Evolutionary conservation across 495 filamentous ascomycete species (phyloP).

Genomic region (Xylaria castorea): DNA sequence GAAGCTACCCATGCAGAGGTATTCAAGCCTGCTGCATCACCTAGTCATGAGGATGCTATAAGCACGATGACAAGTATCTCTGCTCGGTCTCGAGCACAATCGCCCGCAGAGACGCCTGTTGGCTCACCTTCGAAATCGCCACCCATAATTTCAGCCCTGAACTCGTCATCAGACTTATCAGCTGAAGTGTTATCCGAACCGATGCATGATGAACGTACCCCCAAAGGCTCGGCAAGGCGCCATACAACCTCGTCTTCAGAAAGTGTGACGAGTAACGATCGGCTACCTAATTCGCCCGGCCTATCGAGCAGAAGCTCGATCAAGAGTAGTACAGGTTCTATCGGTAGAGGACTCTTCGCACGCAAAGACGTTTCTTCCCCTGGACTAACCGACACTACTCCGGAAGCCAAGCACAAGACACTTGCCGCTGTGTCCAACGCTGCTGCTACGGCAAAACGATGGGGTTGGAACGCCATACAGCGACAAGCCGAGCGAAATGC

Average conservation of each 20-base stretch:
- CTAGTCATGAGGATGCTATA: slow-evolving; percentile 62
- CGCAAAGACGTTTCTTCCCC: slow-evolving; percentile 45
- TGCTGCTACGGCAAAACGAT: slow-evolving; percentile 81
- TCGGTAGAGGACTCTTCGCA: slow-evolving; percentile 47
- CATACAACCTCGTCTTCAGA: slow-evolving; percentile 50
- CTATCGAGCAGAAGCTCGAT: slow-evolving; percentile 45
- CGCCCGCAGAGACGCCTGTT: slow-evolving; percentile 59
- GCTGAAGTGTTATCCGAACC: slow-evolving; percentile 36
- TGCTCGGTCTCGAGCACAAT: slow-evolving; percentile 62
- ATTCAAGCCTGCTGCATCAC: slow-evolving; percentile 41
- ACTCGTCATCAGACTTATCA: slow-evolving; percentile 48
- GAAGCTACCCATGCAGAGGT: slow-evolving; percentile 41
- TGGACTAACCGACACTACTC: slow-evolving; percentile 34
- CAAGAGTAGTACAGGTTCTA: slow-evolving; percentile 46
- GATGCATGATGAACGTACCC: slow-evolving; percentile 23
- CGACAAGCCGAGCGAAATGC: slow-evolving; percentile 54
- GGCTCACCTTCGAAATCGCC: slow-evolving; percentile 57
- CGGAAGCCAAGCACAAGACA: slow-evolving; percentile 49
- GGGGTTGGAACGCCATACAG: slow-evolving; percentile 77
- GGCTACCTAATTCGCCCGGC: slow-evolving; percentile 40
- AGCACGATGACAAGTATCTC: slow-evolving; percentile 71
- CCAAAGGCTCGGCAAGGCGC: slow-evolving; percentile 44
- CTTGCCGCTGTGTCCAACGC: slow-evolving; percentile 71
- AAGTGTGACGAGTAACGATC: slow-evolving; percentile 37
- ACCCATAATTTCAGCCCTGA: slow-evolving; percentile 35